A percentile compares a stretch with the other conserved stretches of the same genome.
Conservation (phyloP, 352 stramenopile genomes). For the Blastocystis sp. region DNA sequence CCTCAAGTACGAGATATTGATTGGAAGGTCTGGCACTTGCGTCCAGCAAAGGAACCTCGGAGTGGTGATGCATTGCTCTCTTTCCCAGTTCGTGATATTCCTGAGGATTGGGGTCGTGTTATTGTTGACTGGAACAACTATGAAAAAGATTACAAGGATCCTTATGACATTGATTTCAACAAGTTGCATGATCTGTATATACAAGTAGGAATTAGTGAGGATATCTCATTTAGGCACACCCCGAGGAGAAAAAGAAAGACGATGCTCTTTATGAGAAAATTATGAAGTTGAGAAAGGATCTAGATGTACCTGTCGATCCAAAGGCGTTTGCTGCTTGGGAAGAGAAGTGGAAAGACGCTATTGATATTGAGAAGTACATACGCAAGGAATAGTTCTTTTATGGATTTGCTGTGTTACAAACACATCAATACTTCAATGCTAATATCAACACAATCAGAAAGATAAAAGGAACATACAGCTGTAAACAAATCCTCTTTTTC, state of each 20-base stretch:
- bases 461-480: constrained; percentile 41
- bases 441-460: not conserved
- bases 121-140: constrained; percentile 57
- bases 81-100: constrained; percentile 25
- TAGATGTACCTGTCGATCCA: not conserved
- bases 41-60: not conserved
- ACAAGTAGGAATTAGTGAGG: not conserved
- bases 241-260: constrained; percentile 55
- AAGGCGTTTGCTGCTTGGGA: not conserved
- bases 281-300: constrained; percentile 33
- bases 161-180: constrained; percentile 61
- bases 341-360: constrained; percentile 26
- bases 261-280: constrained; percentile 16
- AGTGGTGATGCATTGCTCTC: constrained; percentile 30
- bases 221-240: constrained; percentile 4
- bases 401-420: constrained; percentile 16
- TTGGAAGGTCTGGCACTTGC: constrained; percentile 50
- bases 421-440: not conserved
- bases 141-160: constrained; percentile 65
- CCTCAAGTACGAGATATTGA: constrained; percentile 57
- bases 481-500: not conserved
- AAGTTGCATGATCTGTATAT: constrained; percentile 67
- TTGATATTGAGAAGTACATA: constrained; percentile 53
- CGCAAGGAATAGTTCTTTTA: constrained; percentile 63
- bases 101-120: constrained; percentile 67